These are phyloP conservation scores for Canavalia ensiformis DNA, from an alignment of 306 rosid genomes.

Conservation along the genomic window DNA sequence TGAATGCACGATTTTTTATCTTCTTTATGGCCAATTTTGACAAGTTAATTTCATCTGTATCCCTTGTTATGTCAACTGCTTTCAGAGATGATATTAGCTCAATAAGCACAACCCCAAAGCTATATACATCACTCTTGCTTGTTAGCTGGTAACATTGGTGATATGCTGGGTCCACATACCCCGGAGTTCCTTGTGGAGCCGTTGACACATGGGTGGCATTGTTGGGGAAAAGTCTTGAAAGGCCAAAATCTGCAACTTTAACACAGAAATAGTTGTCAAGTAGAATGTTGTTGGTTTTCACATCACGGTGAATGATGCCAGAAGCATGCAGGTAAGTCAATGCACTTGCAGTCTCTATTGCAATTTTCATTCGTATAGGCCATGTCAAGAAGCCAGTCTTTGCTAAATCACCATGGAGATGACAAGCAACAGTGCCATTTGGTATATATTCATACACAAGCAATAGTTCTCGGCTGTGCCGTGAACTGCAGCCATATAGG, in stretches of 20 bases:
- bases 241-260: too few species aligned
- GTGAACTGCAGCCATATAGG: conserved; percentile 69
- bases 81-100: neutral
- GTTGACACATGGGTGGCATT: too few species aligned
- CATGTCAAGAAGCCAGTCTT: conserved; percentile 46
- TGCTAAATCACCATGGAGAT: conserved; percentile 58
- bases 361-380: conserved; percentile 61
- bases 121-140: conserved; percentile 66
- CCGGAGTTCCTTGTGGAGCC: neutral
- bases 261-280: too few species aligned
- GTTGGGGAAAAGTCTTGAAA: too few species aligned
- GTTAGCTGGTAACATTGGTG: conserved; percentile 67
- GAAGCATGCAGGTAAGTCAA: conserved; percentile 69
- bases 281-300: conserved; percentile 45
- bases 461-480: conserved; percentile 20
- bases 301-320: conserved; percentile 61
- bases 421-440: conserved; percentile 60
- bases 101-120: conserved; percentile 63
- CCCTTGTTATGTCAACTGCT: neutral
- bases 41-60: neutral
- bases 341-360: conserved; percentile 64
- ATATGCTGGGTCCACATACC: conserved; percentile 50
- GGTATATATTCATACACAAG: too few species aligned
- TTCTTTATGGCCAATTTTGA: conserved; percentile 36
- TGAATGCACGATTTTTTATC: conserved; percentile 51